Conservation (phyloP, 805 yeast species). For the Yarrowia divulgata region DNA sequence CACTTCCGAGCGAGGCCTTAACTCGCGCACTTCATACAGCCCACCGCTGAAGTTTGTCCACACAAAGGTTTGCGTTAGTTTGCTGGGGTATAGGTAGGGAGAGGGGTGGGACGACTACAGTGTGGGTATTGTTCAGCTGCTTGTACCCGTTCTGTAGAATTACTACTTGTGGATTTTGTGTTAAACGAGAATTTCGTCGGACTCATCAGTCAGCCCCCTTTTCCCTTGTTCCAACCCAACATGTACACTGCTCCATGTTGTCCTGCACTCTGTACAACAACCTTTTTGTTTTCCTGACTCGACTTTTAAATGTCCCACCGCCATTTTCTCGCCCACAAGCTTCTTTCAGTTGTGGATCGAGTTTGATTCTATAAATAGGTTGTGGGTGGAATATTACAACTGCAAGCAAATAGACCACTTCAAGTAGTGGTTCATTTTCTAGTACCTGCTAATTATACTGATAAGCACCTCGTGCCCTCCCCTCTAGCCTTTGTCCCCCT, state of each 20-base stretch:
- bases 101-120: too few relatives aligned
- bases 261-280: background rate
- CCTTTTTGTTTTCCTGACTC: background rate
- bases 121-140: background rate
- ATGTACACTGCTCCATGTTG: slow-evolving; percentile 1
- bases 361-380: slow-evolving; percentile 12
- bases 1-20: background rate
- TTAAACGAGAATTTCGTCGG: background rate
- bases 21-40: slow-evolving; percentile 35
- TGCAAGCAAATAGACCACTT: too few relatives aligned
- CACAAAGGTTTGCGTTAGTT: slow-evolving; percentile 28
- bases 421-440: too few relatives aligned
- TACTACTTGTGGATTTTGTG: too few relatives aligned
- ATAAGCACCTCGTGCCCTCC: too few relatives aligned
- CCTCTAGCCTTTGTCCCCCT: too few relatives aligned
- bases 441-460: too few relatives aligned
- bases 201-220: background rate
- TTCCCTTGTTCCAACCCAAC: background rate
- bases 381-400: too few relatives aligned
- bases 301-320: background rate
- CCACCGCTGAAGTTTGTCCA: slow-evolving; percentile 14
- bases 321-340: background rate
- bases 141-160: too few relatives aligned
- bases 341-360: slow-evolving; percentile 1
- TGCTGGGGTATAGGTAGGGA: slow-evolving; percentile 6